phyloP scores from a whole-genome alignment of 768 basidiomycete genomes.

The Lanmaoa rubissima region DNA sequence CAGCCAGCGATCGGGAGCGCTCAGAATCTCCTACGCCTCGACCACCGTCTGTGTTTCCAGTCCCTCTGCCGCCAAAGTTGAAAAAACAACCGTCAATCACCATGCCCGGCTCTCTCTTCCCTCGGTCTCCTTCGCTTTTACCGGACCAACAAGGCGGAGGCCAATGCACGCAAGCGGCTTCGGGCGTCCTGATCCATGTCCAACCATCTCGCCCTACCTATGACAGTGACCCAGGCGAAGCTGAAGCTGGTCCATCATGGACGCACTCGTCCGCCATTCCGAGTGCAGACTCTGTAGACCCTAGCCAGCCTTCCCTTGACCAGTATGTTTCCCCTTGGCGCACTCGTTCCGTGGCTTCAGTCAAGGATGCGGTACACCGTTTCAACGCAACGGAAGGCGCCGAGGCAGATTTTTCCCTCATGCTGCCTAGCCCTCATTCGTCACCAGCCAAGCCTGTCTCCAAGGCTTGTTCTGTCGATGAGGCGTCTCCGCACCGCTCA shows the following conservation, averaged over 20 bases:
- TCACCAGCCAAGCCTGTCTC: constrained; percentile 33
- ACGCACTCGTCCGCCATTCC: constrained; percentile 3
- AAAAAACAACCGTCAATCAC: constrained; percentile 44
- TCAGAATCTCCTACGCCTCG: constrained; percentile 20
- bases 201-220: neutral
- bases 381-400: constrained; percentile 43
- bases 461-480: constrained; percentile 25
- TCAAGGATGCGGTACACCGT: constrained; percentile 48
- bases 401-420: constrained; percentile 51
- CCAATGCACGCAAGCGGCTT: neutral
- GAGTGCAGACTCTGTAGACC: neutral
- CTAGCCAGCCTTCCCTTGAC: constrained; percentile 7
- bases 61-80: constrained; percentile 33
- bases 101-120: constrained; percentile 80
- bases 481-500: constrained; percentile 5
- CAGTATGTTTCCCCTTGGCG: constrained; percentile 32
- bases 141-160: constrained; percentile 33
- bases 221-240: neutral
- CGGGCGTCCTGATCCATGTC: neutral
- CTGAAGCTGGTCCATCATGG: constrained; percentile 19
- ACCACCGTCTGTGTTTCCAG: constrained; percentile 10
- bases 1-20: constrained; percentile 19
- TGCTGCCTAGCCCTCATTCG: constrained; percentile 43
- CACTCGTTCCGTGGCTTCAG: constrained; percentile 38
- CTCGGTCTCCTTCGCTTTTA: constrained; percentile 67